Percentiles rank a stretch among this genome's conserved stretches.
Evolutionary conservation across 2,329 filamentous ascomycete genomes (phyloP).

Genomic region (Sclerotinia borealis): DNA sequence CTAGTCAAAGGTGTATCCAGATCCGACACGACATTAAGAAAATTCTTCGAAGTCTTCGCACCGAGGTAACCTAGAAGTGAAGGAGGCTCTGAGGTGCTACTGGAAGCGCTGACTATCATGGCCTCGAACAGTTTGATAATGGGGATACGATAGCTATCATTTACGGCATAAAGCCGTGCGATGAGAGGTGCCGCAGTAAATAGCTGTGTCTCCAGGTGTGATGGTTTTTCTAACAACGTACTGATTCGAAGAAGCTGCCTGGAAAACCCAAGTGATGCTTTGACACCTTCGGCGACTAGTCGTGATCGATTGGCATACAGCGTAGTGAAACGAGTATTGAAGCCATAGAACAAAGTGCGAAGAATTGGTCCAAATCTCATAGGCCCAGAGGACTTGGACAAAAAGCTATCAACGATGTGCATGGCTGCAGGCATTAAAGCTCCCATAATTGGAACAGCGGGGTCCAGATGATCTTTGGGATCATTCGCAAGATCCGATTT

Average conservation of each 20-base stretch:
- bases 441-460: conserved; percentile 20
- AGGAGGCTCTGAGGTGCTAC: conserved; percentile 68
- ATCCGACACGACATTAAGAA: conserved; percentile 70
- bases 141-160: conserved; percentile 58
- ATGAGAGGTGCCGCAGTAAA: conserved; percentile 76
- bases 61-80: conserved; percentile 90
- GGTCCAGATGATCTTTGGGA: background rate
- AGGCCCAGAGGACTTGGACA: conserved; percentile 62
- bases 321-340: conserved; percentile 53
- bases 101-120: conserved; percentile 64
- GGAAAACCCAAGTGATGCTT: conserved; percentile 58
- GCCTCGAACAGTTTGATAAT: conserved; percentile 66
- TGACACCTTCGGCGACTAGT: conserved; percentile 56
- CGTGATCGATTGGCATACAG: conserved; percentile 50
- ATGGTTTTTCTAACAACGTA: conserved; percentile 55
- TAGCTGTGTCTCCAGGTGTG: conserved; percentile 67
- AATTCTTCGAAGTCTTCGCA: conserved; percentile 73
- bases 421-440: conserved; percentile 64
- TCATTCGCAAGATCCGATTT: background rate
- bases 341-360: conserved; percentile 58
- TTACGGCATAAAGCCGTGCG: conserved; percentile 67
- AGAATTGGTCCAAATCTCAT: conserved; percentile 73
- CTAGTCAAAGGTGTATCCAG: conserved; percentile 71
- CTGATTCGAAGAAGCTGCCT: conserved; percentile 66
- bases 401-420: conserved; percentile 71